phyloP scores from a whole-genome alignment of 768 basidiomycete species.

The Amanita muscaria region DNA sequence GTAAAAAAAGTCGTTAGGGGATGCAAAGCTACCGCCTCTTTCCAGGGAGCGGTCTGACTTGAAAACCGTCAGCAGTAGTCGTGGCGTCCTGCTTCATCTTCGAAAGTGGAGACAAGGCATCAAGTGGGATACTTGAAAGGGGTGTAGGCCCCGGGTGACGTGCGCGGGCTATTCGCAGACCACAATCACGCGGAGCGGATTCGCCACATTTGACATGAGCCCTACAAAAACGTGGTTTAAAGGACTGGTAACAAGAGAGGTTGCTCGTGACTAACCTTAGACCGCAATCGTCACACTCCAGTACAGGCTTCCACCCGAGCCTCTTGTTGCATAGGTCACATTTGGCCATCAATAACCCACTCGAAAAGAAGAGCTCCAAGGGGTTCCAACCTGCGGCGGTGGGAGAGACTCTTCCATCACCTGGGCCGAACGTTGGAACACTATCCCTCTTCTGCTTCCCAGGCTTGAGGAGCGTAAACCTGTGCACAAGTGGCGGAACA shows the following conservation, averaged over 20 bases:
- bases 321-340: conserved; percentile 80
- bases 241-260: background rate
- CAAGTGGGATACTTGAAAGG: conserved; percentile 12
- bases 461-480: conserved; percentile 82
- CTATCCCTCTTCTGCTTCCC: conserved; percentile 45
- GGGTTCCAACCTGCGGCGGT: conserved; percentile 53
- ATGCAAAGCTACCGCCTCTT: conserved; percentile 1
- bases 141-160: conserved; percentile 13
- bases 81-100: conserved; percentile 31
- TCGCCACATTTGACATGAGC: conserved; percentile 88
- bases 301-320: conserved; percentile 76
- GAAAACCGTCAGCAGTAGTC: conserved; percentile 21
- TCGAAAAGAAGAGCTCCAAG: conserved; percentile 72
- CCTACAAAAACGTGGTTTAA: conserved; percentile 25
- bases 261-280: conserved; percentile 40
- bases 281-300: conserved; percentile 88
- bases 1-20: too few species aligned
- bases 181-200: conserved; percentile 71
- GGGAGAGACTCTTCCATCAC: background rate
- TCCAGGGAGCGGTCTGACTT: conserved; percentile 12
- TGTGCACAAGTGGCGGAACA: conserved; percentile 54
- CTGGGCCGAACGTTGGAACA: conserved; percentile 6
- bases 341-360: conserved; percentile 60
- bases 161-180: conserved; percentile 34
- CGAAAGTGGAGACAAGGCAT: conserved; percentile 29